Evolutionary conservation across 306 rosid species (phyloP), one percentile per base, ranked within the genome.

Genomic region (Vachellia pachyceras): DNA sequence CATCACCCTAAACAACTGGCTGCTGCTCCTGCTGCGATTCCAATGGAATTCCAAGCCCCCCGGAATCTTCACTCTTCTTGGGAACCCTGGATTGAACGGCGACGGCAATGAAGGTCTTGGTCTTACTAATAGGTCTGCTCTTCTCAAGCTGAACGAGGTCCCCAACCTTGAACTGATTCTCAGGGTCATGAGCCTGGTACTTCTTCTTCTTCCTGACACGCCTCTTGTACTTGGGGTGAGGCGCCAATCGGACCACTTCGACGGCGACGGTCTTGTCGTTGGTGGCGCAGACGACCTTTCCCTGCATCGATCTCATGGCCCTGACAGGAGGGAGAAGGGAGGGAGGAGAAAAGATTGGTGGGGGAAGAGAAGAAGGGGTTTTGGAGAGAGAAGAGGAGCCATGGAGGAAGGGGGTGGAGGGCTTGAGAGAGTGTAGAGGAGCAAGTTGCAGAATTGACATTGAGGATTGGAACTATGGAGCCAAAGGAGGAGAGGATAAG

Each of bases 141-240:
- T 87, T 91, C 40, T 84, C 88, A 65, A 95, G 97, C 87, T 89
- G 92, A 5, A 95, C 99, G 25, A 87, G 3, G 71, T 95, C 98
- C 3, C 99, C 99, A 0, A 90, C 91, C 76, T 90, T 54, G 95
- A 95, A 95, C 37, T 72, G 88, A 85, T 93, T 95, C 4, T 93
- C 93, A 0, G 93, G 91, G 88, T 95, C 99, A 70, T 95, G 99
- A 50, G 98, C 94, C 79, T 95, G 99, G 79, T 88, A 95, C 97
- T 93, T 95, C 93, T 95, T 95, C 98, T 89, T 93, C 91, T 80
- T 91, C 92, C 91, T 91, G 10, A 93, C 83, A 41, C 97, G 88
- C 69, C 92, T 87, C 87, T 95, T 93, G 93, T 95, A 95, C 84
- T 95, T 93, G 0, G 97, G 94, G 84, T 95, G 98, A 40, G 95